Conservation (phyloP, 2,329 filamentous ascomycete genomes). For the Paraphoma sp. region DNA sequence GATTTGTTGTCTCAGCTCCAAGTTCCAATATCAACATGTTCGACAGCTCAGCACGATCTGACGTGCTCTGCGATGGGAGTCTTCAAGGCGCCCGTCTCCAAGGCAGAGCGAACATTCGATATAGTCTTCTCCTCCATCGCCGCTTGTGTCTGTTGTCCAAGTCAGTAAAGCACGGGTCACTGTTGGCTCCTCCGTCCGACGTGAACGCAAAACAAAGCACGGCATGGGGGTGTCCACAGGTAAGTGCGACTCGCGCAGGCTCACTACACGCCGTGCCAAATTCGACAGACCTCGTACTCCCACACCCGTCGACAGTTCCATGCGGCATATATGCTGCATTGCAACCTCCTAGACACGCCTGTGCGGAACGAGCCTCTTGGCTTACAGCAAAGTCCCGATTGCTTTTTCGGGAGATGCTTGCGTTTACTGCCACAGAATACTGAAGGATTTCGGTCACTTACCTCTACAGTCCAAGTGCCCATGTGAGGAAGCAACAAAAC, state of each 20-base stretch:
- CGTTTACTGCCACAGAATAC: too few species aligned
- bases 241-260: not conserved
- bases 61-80: slow-evolving; percentile 77
- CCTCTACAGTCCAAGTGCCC: slow-evolving; percentile 81
- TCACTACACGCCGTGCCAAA: too few species aligned
- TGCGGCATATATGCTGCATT: slow-evolving; percentile 3
- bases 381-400: not conserved
- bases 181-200: slow-evolving; percentile 16
- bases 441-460: slow-evolving; percentile 14
- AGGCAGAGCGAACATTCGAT: slow-evolving; percentile 69
- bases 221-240: not conserved
- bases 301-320: slow-evolving; percentile 5
- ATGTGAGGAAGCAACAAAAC: slow-evolving; percentile 83
- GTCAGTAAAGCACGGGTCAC: slow-evolving; percentile 14
- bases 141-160: slow-evolving; percentile 55
- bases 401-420: slow-evolving; percentile 6
- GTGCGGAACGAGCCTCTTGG: not conserved
- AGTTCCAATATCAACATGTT: too few species aligned
- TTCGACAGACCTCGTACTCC: not conserved
- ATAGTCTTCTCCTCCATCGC: slow-evolving; percentile 79
- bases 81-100: slow-evolving; percentile 68
- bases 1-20: too few species aligned
- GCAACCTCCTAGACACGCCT: not conserved
- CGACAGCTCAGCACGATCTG: slow-evolving; percentile 40
- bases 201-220: not conserved